Percentiles rank a stretch among this genome's conserved stretches.
phyloP scores from a whole-genome alignment of 2,329 filamentous ascomycete species.

The Fusarium virguliforme region DNA sequence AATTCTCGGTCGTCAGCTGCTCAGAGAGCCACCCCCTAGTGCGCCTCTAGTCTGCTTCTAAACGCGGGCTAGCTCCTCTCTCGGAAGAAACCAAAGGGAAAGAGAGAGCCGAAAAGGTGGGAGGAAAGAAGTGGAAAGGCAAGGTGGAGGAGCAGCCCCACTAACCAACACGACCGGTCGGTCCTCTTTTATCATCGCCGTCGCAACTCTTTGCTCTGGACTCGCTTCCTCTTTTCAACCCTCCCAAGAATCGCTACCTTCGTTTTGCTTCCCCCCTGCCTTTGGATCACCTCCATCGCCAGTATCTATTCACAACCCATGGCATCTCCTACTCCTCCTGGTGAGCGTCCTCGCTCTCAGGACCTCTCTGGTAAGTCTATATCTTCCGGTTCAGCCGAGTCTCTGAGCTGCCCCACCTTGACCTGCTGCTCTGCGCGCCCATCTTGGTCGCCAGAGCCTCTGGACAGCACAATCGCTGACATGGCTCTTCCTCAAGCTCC shows the following conservation, averaged over 20 bases:
- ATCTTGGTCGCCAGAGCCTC: slow-evolving; percentile 24
- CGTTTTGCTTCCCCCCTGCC: slow-evolving; percentile 34
- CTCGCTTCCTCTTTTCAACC: slow-evolving; percentile 45
- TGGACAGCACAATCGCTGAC: slow-evolving; percentile 44
- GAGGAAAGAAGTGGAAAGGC: slow-evolving; percentile 20
- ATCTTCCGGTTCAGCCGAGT: slow-evolving; percentile 48
- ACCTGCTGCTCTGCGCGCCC: slow-evolving; percentile 28
- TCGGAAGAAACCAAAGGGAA: slow-evolving; percentile 28
- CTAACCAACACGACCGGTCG: slow-evolving; percentile 36
- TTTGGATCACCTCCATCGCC: slow-evolving; percentile 30
- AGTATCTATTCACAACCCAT: slow-evolving; percentile 39
- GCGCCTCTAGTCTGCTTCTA: slow-evolving; percentile 43
- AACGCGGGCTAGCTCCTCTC: slow-evolving; percentile 22
- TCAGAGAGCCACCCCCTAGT: slow-evolving; percentile 39
- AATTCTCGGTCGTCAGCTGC: slow-evolving; percentile 31
- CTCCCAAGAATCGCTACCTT: slow-evolving; percentile 35
- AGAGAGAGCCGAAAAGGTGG: slow-evolving; percentile 25
- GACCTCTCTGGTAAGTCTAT: slow-evolving; percentile 48
- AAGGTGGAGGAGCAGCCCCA: slow-evolving; percentile 45
- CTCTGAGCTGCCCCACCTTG: slow-evolving; percentile 49
- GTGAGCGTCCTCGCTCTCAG: slow-evolving; percentile 41
- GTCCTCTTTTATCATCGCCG: slow-evolving; percentile 51
- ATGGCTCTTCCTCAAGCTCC: slow-evolving; percentile 25
- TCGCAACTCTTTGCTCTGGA: slow-evolving; percentile 46
- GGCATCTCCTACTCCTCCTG: slow-evolving; percentile 41